Percentiles rank a stretch among this genome's conserved stretches.
Evolutionary conservation across 345 rosid genomes (phyloP).

Genomic region (Eucalyptus marginata): DNA sequence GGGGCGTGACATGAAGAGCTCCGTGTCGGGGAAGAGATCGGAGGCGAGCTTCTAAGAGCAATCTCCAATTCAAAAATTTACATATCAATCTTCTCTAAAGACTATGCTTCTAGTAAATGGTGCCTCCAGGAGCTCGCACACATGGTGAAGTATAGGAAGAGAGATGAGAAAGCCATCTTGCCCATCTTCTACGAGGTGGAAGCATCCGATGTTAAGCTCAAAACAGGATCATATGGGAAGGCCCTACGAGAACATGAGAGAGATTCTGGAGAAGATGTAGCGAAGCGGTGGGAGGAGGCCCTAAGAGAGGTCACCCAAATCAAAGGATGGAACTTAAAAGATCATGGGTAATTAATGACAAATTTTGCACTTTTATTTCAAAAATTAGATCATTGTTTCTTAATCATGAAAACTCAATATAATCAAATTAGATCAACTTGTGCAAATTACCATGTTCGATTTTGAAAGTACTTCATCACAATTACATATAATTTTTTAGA

Average conservation of each 20-base stretch:
- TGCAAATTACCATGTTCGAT: neutral
- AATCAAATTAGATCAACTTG: neutral
- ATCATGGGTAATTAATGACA: neutral
- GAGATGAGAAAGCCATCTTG: neutral
- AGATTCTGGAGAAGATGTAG: neutral
- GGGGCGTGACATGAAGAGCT: no score
- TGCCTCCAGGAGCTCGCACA: no score
- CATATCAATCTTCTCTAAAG: no score
- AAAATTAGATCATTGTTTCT: neutral
- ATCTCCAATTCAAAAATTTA: no score
- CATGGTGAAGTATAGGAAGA: no score
- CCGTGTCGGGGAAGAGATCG: no score
- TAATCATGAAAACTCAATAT: neutral
- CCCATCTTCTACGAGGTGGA: neutral
- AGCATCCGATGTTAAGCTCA: neutral
- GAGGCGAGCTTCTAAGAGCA: no score
- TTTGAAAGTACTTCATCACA: accelerated
- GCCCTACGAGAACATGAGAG: accelerated
- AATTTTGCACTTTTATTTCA: neutral
- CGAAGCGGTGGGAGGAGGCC: neutral
- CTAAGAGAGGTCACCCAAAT: neutral
- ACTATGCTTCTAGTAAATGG: no score
- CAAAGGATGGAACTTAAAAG: neutral
- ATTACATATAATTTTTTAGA: neutral
- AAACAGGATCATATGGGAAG: neutral